Evolutionary conservation across 768 basidiomycete species (phyloP), one percentile per base, ranked within the genome.

Genomic region (Boletus rex-veris): DNA sequence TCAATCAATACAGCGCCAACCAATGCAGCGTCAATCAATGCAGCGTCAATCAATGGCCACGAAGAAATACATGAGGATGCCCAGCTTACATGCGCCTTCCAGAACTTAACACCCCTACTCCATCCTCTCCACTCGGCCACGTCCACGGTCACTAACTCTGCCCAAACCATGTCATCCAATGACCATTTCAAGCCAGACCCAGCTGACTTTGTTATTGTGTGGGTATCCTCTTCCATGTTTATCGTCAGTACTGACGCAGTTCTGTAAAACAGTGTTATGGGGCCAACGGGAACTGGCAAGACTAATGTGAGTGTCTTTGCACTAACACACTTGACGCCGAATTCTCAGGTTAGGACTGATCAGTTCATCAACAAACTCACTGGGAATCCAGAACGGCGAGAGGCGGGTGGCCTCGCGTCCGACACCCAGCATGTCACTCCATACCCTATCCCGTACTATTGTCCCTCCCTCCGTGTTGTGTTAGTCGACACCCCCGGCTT

Each of bases 401-500:
- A 24, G 7, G 56, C 53, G 3, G 7, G 26, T 10, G 26, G 33
- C 14, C 58, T 64, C 7, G 33, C 4, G n/a, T 62, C 63, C 15
- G 52, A 56, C n/a, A 65, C 63, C 7, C 36, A 42, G 31, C 3
- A 24, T 1, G 45, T 65, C 31, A 55, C 42, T 1, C 50, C 63
- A 7, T 19, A 54, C 41, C 15, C 4, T 26, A 10, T 59, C 21
- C 7, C 0, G 5, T 7, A 24, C 18, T 0, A 26, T 2, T 33
- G 14, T 24, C 24, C 24, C 24, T 24, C 24, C 7, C 0, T 4
- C 4, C 60, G 53, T 26, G 8, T 65, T 7, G 54, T 64, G 42
- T 15, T 64, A 21, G 54, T 62, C 18, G 61, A 64, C 28, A 65
- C 63, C 7, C 59, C 63, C 4, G 63, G 59, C 19, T 62, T 64